Percentiles rank a stretch among this genome's conserved stretches.
Evolutionary conservation across 2,329 filamentous ascomycete species (phyloP).

Genomic region (Penicillium sp.): DNA sequence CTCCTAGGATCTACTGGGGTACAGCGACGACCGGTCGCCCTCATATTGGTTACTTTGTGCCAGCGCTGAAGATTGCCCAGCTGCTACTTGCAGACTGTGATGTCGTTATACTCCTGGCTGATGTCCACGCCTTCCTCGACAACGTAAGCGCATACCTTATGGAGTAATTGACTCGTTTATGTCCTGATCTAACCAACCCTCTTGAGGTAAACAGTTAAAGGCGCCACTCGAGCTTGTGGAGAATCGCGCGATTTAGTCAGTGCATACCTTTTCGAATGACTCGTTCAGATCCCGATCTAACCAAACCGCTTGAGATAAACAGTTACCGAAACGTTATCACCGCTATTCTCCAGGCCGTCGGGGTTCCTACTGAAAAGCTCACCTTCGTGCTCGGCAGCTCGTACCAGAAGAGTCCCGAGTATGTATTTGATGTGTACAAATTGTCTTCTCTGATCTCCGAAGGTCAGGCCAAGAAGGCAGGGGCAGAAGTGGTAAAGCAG

Average conservation of each 20-base stretch:
- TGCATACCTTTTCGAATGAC: no score
- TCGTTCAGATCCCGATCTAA: no score
- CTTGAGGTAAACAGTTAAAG: conserved; percentile 48
- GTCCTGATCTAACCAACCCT: background rate
- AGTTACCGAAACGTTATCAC: conserved; percentile 71
- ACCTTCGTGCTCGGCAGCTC: conserved; percentile 80
- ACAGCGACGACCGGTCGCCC: conserved; percentile 63
- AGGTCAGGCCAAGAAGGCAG: conserved; percentile 83
- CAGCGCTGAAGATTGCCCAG: conserved; percentile 85
- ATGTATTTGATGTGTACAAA: conserved; percentile 86
- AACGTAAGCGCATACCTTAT: conserved; percentile 9
- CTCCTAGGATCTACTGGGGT: conserved; percentile 36
- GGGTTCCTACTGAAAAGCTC: conserved; percentile 74
- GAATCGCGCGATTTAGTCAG: conserved; percentile 55
- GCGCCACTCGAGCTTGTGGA: conserved; percentile 85
- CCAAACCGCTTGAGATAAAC: no score
- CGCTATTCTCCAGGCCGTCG: conserved; percentile 70
- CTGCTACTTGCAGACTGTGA: conserved; percentile 81
- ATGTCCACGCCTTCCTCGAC: conserved; percentile 59
- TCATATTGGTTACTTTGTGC: conserved; percentile 46
- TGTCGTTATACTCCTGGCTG: conserved; percentile 68
- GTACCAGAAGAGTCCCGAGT: conserved; percentile 67
- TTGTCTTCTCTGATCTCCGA: conserved; percentile 58
- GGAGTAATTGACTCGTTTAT: no score
- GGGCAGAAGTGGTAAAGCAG: conserved; percentile 94